Evolutionary conservation across 352 stramenopile genomes (phyloP), one percentile per base, ranked within the genome.

Genomic region (Phytophthora brassicae): DNA sequence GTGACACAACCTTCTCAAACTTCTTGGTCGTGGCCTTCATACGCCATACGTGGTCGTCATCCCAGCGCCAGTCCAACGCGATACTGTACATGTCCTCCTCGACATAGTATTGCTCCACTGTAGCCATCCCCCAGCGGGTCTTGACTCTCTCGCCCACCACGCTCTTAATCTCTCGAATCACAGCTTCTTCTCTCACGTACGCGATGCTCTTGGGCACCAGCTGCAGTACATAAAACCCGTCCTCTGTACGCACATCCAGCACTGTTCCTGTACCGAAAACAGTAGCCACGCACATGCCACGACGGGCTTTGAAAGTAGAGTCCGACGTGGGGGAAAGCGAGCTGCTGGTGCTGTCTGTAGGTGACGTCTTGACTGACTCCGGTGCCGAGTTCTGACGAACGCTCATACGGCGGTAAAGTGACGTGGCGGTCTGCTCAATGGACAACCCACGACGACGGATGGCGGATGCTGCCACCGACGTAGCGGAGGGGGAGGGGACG

Each of bases 21-120:
- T 92, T 94, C 64, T 94, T 94, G 45, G 83, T 92, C n/a, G 83
- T 93, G 16, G 86, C 86, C 59, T 92, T 94, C 86, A 94, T 94
- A 60, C 84, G 81, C 83, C 83, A 94, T 16, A 94, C 84, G 55
- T 94, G 86, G 49, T 94, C 84, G 31, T 94, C 84, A 56, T 94
- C 86, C 86, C 86, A 94, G 53, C 86, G 81, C 86, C 86, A 94
- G 72, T 94, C 86, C 33, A 94, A 66, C 31, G 86, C 86, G 52
- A 94, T 92, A 64, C 75, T 91, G 72, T 94, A 94, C 83, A 91
- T 94, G 71, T 94, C 86, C 28, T 92, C 83, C n/a, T 92, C 82
- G 24, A 90, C 69, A 54, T 90, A 92, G 64, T 94, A 94, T 55
- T 89, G 70, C 69, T 94, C 86, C 6, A 94, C 82, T 0, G 84